phyloP scores from a whole-genome alignment of 768 basidiomycete species.

The Termitomyces sp. region DNA sequence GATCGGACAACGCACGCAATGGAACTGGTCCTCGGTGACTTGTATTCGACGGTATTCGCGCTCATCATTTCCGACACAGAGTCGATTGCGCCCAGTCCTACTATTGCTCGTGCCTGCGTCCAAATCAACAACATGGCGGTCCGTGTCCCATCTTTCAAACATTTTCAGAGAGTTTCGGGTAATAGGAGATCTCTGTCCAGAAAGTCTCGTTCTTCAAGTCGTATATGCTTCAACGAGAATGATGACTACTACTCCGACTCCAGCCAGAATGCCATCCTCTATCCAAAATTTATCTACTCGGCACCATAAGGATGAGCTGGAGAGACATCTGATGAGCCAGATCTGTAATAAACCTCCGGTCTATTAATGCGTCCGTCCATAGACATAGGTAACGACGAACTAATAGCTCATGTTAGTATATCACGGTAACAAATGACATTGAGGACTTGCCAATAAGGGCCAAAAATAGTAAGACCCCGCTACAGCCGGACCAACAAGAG shows the following conservation, averaged over 20 bases:
- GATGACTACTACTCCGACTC: constrained; percentile 45
- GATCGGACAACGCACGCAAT: constrained; percentile 43
- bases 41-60: constrained; percentile 55
- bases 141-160: constrained; percentile 34
- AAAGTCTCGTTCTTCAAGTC: constrained; percentile 38
- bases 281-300: constrained; percentile 66
- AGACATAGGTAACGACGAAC: constrained; percentile 83
- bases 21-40: constrained; percentile 56
- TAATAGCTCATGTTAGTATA: constrained; percentile 19
- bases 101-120: constrained; percentile 48
- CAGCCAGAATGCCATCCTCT: constrained; percentile 61
- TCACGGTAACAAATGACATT: neutral
- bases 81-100: constrained; percentile 42
- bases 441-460: constrained; percentile 55
- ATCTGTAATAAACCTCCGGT: constrained; percentile 72
- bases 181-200: constrained; percentile 41
- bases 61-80: constrained; percentile 86
- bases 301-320: constrained; percentile 70
- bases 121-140: constrained; percentile 27
- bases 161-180: constrained; percentile 52
- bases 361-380: constrained; percentile 64
- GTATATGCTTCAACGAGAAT: constrained; percentile 60
- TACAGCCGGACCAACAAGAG: constrained; percentile 68
- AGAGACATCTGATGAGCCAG: constrained; percentile 68
- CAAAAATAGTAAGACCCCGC: constrained; percentile 52